Conservation (phyloP, 768 basidiomycete genomes). For the Podaxis sp. region DNA sequence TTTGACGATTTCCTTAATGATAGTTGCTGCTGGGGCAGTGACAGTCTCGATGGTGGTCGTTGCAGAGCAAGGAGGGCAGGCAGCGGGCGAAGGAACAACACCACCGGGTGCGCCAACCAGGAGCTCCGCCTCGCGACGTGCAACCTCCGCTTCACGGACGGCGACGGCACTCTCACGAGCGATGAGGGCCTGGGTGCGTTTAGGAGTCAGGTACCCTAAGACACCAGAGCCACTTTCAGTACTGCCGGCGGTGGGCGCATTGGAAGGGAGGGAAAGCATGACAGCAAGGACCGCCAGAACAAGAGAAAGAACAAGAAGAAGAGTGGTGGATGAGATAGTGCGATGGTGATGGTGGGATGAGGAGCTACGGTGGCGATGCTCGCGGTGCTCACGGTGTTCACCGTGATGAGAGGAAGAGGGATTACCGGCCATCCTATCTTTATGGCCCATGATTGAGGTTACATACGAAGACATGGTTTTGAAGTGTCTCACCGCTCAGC, state of each 20-base stretch:
- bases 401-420: conserved; percentile 80
- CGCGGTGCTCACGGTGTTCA: conserved; percentile 51
- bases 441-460: conserved; percentile 18
- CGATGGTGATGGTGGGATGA: conserved; percentile 74
- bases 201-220: conserved; percentile 73
- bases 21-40: conserved; percentile 58
- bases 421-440: conserved; percentile 71
- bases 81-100: conserved; percentile 52
- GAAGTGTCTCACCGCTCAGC: conserved; percentile 38
- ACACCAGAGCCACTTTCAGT: conserved; percentile 34
- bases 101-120: conserved; percentile 82
- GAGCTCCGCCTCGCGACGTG: conserved; percentile 82
- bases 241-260: conserved; percentile 31
- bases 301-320: conserved; percentile 81
- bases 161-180: conserved; percentile 78
- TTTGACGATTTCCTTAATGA: conserved; percentile 85
- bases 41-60: conserved; percentile 54
- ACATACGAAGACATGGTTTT: conserved; percentile 4
- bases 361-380: conserved; percentile 44
- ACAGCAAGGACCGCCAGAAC: conserved; percentile 85
- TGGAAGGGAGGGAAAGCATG: conserved; percentile 80
- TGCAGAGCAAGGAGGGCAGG: conserved; percentile 57
- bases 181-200: conserved; percentile 76
- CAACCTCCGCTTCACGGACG: conserved; percentile 81
- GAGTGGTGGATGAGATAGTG: conserved; percentile 86